These are phyloP conservation scores for Hapsidospora chrysogenum DNA, from an alignment of 495 filamentous ascomycete species.

Conservation along the genomic window DNA sequence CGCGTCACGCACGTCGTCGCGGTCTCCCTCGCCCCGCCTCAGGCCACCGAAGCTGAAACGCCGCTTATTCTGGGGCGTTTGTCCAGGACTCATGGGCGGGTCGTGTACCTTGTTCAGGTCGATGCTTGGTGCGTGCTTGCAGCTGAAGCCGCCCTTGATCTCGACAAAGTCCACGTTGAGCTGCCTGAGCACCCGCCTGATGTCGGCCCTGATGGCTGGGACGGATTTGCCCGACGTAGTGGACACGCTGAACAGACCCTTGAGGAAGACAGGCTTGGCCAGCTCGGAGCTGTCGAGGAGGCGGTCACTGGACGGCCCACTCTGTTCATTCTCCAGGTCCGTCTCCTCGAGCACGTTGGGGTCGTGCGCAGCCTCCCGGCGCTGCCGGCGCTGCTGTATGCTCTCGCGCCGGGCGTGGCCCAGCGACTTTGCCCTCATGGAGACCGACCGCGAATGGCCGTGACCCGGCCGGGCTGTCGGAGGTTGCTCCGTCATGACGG, in stretches of 20 bases:
- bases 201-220: slow-evolving; percentile 67
- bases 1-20: slow-evolving; percentile 37
- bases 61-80: slow-evolving; percentile 43
- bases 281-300: slow-evolving; percentile 40
- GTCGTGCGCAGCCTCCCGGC: slow-evolving; percentile 41
- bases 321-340: slow-evolving; percentile 36
- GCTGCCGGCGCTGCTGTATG: slow-evolving; percentile 64
- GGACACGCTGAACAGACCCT: slow-evolving; percentile 93
- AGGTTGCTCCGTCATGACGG: slow-evolving; percentile 29
- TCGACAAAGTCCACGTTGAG: slow-evolving; percentile 82
- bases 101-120: slow-evolving; percentile 59
- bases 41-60: slow-evolving; percentile 73
- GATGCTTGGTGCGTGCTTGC: slow-evolving; percentile 75
- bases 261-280: slow-evolving; percentile 86
- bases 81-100: slow-evolving; percentile 31
- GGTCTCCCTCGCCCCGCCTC: slow-evolving; percentile 41
- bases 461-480: slow-evolving; percentile 14
- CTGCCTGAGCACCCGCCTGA: slow-evolving; percentile 77
- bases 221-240: slow-evolving; percentile 90
- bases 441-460: slow-evolving; percentile 30
- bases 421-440: slow-evolving; percentile 72
- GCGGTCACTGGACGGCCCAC: slow-evolving; percentile 33
- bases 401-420: slow-evolving; percentile 82
- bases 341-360: slow-evolving; percentile 71
- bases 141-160: slow-evolving; percentile 87